Conservation (phyloP, 148 eudicot species). For the Fagopyrum esculentum region DNA sequence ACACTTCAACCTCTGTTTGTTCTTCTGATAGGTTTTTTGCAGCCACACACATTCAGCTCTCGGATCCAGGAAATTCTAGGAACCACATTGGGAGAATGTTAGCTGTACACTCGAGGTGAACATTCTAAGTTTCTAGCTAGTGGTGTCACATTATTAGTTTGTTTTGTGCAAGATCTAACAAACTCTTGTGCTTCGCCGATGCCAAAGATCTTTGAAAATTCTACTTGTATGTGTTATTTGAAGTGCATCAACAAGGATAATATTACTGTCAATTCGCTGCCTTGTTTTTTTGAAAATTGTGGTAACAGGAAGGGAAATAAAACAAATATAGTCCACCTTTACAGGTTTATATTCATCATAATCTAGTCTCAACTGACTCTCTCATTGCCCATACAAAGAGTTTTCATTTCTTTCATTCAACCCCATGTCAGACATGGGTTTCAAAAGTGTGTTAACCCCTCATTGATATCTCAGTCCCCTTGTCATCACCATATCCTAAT, state of each 20-base stretch:
- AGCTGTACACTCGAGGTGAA: slow-evolving; percentile 73
- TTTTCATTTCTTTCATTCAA: too few species aligned
- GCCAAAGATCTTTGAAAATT: not conserved
- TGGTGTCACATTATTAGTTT: not conserved
- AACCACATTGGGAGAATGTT: slow-evolving; percentile 81
- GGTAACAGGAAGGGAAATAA: too few species aligned
- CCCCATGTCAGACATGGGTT: too few species aligned
- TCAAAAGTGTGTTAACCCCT: too few species aligned
- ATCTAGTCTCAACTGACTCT: too few species aligned
- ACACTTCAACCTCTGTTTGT: slow-evolving; percentile 15
- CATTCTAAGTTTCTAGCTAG: slow-evolving; percentile 2
- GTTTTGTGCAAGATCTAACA: not conserved
- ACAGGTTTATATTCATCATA: too few species aligned
- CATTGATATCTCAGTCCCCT: too few species aligned
- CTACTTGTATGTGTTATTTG: not conserved
- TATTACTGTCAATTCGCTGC: not conserved
- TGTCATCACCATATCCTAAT: too few species aligned
- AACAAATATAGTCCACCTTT: too few species aligned
- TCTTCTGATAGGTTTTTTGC: slow-evolving; percentile 63
- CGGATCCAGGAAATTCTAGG: slow-evolving; percentile 71
- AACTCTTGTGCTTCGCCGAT: not conserved
- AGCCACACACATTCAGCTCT: slow-evolving; percentile 71
- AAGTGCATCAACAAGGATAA: not conserved
- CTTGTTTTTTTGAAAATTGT: too few species aligned
- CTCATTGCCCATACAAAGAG: too few species aligned